Evolutionary conservation across 768 basidiomycete species (phyloP).

Genomic region (Serendipita vermifera): DNA sequence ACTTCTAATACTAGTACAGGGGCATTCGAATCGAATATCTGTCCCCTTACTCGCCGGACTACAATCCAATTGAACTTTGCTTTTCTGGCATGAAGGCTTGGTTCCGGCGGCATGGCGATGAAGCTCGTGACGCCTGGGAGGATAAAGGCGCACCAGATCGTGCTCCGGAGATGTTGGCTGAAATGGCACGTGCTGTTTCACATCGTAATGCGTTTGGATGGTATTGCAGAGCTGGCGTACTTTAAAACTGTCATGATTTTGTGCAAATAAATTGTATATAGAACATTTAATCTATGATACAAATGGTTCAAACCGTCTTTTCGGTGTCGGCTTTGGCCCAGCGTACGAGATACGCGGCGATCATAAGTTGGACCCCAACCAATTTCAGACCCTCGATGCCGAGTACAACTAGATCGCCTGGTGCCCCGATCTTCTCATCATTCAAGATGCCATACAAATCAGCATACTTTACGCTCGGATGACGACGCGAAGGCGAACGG

Average conservation of each 20-base stretch:
- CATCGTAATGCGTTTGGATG: neutral
- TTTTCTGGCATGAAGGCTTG: constrained; percentile 20
- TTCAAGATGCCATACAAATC: too few relatives aligned
- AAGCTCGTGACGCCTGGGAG: neutral
- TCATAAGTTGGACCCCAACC: too few relatives aligned
- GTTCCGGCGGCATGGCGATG: neutral
- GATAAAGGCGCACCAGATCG: neutral
- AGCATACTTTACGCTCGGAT: too few relatives aligned
- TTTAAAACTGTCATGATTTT: neutral
- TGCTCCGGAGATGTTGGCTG: neutral
- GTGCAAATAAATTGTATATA: too few relatives aligned
- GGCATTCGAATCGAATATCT: constrained; percentile 18
- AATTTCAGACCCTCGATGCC: too few relatives aligned
- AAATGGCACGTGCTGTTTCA: neutral
- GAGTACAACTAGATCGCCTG: too few relatives aligned
- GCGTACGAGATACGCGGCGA: too few relatives aligned
- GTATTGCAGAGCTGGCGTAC: neutral
- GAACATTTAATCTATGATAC: too few relatives aligned
- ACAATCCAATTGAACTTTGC: constrained; percentile 27
- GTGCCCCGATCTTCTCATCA: too few relatives aligned
- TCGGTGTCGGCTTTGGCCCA: too few relatives aligned
- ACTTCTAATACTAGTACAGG: neutral
- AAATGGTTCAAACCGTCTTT: too few relatives aligned
- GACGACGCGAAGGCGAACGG: too few relatives aligned
- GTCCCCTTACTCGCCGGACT: constrained; percentile 28